Percentiles rank a stretch among this genome's conserved stretches.
Evolutionary conservation across 768 basidiomycete species (phyloP).

Genomic region (Amanita molliuscula): DNA sequence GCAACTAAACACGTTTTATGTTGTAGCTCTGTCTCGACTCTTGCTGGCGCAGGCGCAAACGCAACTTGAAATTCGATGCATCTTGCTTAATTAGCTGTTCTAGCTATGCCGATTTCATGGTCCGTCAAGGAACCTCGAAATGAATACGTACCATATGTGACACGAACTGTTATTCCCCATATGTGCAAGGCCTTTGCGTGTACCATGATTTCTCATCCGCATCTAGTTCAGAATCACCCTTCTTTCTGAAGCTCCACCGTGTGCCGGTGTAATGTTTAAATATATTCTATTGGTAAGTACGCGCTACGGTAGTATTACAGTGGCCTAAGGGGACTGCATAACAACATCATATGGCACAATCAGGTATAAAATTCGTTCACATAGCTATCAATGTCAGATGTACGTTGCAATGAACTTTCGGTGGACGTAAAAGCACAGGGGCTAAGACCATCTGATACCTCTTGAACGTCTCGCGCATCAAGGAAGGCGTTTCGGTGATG

Average conservation of each 20-base stretch:
- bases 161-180: not conserved
- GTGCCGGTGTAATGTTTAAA: not conserved
- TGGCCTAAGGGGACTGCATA: not conserved
- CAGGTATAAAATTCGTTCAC: not conserved
- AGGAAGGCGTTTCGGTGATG: conserved; percentile 1
- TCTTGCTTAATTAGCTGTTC: not conserved
- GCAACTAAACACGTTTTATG: not conserved
- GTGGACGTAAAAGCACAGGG: conserved; percentile 15
- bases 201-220: not conserved
- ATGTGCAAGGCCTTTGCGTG: not conserved
- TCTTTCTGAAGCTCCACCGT: not conserved
- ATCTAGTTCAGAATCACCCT: not conserved
- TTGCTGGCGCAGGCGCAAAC: not conserved
- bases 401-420: conserved; percentile 10
- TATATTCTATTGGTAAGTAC: not conserved
- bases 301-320: not conserved
- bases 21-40: not conserved
- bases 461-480: conserved; percentile 1
- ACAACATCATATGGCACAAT: not conserved
- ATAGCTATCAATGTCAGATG: not conserved
- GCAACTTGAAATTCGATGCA: no score
- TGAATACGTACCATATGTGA: not conserved
- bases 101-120: not conserved
- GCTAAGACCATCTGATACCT: conserved; percentile 13
- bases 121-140: not conserved